Conservation (phyloP, 371 early-diverging fungal species). For the Mucor plumbeus region DNA sequence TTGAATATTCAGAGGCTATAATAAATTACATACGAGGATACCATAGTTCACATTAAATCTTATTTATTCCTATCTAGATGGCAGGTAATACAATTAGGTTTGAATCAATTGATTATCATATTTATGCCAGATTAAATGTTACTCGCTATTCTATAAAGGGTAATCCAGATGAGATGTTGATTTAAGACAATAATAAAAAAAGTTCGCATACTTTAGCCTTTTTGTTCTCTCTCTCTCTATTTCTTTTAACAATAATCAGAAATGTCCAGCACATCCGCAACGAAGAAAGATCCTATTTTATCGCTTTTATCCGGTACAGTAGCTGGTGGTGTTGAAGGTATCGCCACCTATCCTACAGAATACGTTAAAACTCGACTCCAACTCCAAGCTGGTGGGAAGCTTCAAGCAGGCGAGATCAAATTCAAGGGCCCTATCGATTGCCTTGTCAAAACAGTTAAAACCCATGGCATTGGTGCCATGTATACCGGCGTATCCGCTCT, state of each 20-base stretch:
- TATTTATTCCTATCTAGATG: no score
- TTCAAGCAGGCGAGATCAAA: slow-evolving; percentile 49
- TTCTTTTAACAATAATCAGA: neutral
- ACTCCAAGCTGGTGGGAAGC: slow-evolving; percentile 69
- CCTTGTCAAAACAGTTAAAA: slow-evolving; percentile 63
- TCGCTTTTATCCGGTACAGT: slow-evolving; percentile 81
- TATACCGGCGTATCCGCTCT: slow-evolving; percentile 87
- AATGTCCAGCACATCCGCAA: slow-evolving; percentile 19
- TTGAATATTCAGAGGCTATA: no score
- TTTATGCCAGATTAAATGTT: neutral
- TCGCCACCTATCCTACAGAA: slow-evolving; percentile 91
- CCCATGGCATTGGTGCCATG: slow-evolving; percentile 73
- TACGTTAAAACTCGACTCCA: slow-evolving; percentile 94
- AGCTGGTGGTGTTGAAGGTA: slow-evolving; percentile 89
- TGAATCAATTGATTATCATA: no score
- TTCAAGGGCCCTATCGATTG: slow-evolving; percentile 88
- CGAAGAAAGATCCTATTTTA: slow-evolving; percentile 51
- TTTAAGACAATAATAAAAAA: slow-evolving; percentile 5
- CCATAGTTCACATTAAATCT: no score
- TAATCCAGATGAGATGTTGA: slow-evolving; percentile 27
- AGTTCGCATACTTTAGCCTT: neutral
- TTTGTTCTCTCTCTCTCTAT: neutral
- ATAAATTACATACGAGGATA: no score
- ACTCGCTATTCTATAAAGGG: slow-evolving; percentile 13
- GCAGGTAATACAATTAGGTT: no score